phyloP scores from a whole-genome alignment of 78 protist species.

The Dictyostelium firmibasis region DNA sequence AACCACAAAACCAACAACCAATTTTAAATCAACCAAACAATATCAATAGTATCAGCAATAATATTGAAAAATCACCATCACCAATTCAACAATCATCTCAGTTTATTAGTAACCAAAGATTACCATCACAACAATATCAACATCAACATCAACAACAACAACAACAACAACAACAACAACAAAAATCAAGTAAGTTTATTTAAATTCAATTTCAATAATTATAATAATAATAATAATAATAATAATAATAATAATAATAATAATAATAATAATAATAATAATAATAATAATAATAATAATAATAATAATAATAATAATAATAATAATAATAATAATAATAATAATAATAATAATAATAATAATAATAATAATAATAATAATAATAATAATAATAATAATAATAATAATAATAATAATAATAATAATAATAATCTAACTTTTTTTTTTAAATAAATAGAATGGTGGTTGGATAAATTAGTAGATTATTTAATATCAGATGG shows the following conservation, averaged over 20 bases:
- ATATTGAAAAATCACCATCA: background rate
- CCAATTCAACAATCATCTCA: background rate
- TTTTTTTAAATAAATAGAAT: background rate
- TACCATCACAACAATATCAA: conserved; percentile 11
- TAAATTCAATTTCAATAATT: no score
- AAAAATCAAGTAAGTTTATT: background rate
- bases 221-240: background rate
- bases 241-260: background rate
- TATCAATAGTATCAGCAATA: background rate
- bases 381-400: background rate
- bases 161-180: background rate
- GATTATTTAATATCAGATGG: conserved; percentile 62
- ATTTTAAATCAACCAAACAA: background rate
- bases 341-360: background rate
- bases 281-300: background rate
- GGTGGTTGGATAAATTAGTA: conserved; percentile 53
- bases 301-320: background rate
- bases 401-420: background rate
- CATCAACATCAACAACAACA: background rate
- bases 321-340: background rate
- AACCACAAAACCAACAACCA: background rate
- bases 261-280: background rate
- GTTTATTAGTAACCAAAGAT: background rate
- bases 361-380: background rate
- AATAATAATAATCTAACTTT: background rate